Conservation (phyloP, 1,284 basidiomycete species). For the Ceratobasidium sp. region DNA sequence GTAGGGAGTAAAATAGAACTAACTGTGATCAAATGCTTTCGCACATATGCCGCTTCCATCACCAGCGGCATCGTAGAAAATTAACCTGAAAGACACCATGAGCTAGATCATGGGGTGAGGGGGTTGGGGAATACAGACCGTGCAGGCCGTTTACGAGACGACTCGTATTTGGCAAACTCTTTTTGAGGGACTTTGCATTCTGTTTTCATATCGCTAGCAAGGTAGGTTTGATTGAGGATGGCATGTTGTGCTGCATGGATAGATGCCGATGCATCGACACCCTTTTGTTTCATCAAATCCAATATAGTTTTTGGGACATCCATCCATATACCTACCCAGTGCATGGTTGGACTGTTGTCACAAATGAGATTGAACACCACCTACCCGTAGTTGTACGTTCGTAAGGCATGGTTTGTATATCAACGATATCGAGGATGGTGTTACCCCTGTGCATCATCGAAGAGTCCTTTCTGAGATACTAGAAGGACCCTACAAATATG, state of each 20-base stretch:
- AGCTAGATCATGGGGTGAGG: neutral
- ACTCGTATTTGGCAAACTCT: conserved; percentile 69
- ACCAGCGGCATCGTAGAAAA: conserved; percentile 82
- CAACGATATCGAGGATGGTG: conserved; percentile 78
- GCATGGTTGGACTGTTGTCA: neutral
- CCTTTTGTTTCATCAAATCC: conserved; percentile 62
- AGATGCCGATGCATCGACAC: conserved; percentile 73
- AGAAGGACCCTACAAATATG: neutral
- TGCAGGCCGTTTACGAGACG: conserved; percentile 76
- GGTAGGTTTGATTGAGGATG: conserved; percentile 68
- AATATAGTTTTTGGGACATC: conserved; percentile 71
- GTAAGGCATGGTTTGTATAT: conserved; percentile 81
- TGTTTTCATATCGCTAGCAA: conserved; percentile 81
- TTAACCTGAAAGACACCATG: conserved; percentile 60
- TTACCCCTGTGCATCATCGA: conserved; percentile 53
- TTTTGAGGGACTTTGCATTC: conserved; percentile 84
- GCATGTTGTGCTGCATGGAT: conserved; percentile 89
- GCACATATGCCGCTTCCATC: conserved; percentile 75
- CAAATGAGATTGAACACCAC: neutral
- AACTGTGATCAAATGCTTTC: conserved; percentile 85
- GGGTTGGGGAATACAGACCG: conserved; percentile 55
- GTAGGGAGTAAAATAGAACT: conserved; percentile 37
- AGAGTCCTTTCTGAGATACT: neutral
- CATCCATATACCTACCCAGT: conserved; percentile 74
- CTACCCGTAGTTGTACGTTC: conserved; percentile 66